Evolutionary conservation across 2,329 filamentous ascomycete genomes (phyloP).

Genomic region (Elsinoe perseae): DNA sequence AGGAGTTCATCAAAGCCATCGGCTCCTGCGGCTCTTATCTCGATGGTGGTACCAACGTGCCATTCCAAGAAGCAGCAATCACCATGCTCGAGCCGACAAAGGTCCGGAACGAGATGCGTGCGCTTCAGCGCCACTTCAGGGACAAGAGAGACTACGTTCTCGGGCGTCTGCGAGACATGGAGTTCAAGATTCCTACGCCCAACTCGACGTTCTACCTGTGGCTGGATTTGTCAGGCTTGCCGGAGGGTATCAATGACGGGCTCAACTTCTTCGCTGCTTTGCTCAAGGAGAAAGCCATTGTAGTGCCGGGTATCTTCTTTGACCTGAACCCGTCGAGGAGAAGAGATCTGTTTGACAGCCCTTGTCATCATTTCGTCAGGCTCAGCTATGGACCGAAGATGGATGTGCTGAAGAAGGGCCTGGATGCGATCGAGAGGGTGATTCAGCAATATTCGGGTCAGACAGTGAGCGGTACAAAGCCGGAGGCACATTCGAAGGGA

Average conservation of each 20-base stretch:
- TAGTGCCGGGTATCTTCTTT: slow-evolving; percentile 96
- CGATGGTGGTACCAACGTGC: slow-evolving; percentile 87
- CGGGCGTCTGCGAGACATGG: slow-evolving; percentile 69
- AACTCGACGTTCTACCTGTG: slow-evolving; percentile 94
- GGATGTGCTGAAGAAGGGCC: slow-evolving; percentile 67
- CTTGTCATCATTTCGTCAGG: slow-evolving; percentile 84
- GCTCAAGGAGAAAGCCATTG: slow-evolving; percentile 87
- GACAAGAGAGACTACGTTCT: slow-evolving; percentile 91
- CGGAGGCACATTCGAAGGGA: slow-evolving; percentile 1
- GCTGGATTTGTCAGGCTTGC: slow-evolving; percentile 58
- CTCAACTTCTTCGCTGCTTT: slow-evolving; percentile 96
- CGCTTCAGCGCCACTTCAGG: slow-evolving; percentile 82
- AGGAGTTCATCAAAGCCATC: slow-evolving; percentile 91
- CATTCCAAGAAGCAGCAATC: slow-evolving; percentile 90
- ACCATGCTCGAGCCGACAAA: slow-evolving; percentile 82
- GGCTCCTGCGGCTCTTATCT: slow-evolving; percentile 89
- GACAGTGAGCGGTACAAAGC: neutral
- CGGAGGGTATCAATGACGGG: slow-evolving; percentile 79
- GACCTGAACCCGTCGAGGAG: slow-evolving; percentile 86
- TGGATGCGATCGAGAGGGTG: slow-evolving; percentile 78
- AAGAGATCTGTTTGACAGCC: slow-evolving; percentile 85
- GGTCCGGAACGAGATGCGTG: slow-evolving; percentile 78
- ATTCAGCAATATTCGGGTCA: slow-evolving; percentile 53
- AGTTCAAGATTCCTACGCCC: slow-evolving; percentile 72
- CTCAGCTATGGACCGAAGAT: slow-evolving; percentile 78